A percentile compares a stretch with the other conserved stretches of the same genome.
Conservation (phyloP, 78 protist species). For the Corallochytrium limacisporum region DNA sequence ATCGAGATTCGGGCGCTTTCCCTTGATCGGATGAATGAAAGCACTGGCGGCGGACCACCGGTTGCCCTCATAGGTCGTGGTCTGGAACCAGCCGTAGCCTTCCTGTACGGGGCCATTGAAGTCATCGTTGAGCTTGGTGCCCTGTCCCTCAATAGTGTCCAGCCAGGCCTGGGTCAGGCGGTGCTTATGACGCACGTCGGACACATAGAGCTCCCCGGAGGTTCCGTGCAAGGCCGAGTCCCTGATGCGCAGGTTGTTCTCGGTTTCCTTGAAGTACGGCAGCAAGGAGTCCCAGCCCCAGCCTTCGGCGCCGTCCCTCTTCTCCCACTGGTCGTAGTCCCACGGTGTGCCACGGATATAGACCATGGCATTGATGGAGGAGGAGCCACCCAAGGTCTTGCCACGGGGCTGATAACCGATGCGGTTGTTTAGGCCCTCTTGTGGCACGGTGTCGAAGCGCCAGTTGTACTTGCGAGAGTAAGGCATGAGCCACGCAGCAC, state of each 20-base stretch:
- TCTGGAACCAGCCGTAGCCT: background rate
- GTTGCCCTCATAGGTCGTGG: background rate
- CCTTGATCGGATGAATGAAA: background rate
- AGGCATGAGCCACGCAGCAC: background rate
- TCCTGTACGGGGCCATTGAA: constrained; percentile 10
- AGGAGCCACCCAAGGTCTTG: constrained; percentile 11
- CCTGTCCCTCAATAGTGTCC: too few relatives aligned
- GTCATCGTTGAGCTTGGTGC: constrained; percentile 2
- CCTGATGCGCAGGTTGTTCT: background rate
- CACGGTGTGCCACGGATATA: constrained; percentile 7
- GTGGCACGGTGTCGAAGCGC: constrained; percentile 2
- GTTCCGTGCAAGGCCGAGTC: background rate
- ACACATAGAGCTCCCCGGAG: too few relatives aligned
- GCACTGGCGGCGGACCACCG: background rate
- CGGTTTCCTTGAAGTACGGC: background rate
- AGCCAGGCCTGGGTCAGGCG: too few relatives aligned
- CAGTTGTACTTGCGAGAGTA: background rate
- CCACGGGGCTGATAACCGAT: constrained; percentile 20
- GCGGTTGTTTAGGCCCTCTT: background rate
- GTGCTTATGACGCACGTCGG: too few relatives aligned
- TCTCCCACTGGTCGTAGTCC: constrained; percentile 1
- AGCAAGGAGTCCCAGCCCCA: background rate
- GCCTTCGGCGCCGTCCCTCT: background rate
- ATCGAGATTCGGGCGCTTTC: background rate
- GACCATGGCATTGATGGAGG: constrained; percentile 33